These are phyloP conservation scores for Nemania abortiva DNA, from an alignment of 2,329 filamentous ascomycete species.

Conservation along the genomic window DNA sequence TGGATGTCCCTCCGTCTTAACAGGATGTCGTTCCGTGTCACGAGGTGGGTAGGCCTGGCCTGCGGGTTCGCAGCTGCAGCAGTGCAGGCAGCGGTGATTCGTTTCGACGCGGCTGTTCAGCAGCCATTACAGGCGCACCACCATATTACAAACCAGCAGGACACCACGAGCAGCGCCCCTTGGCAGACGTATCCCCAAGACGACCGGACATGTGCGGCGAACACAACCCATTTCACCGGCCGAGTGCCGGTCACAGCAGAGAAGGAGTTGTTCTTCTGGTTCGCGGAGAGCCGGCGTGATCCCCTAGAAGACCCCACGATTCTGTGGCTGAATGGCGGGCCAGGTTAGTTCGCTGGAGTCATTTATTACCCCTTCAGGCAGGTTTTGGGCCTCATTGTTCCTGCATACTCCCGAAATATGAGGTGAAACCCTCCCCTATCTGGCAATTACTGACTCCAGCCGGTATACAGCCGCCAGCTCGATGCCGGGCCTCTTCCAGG, in stretches of 20 bases:
- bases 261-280: conserved; percentile 31
- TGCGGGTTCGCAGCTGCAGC: not conserved
- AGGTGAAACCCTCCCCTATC: no score
- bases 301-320: conserved; percentile 17
- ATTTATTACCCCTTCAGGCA: no score
- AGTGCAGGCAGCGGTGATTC: conserved; percentile 1
- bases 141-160: not conserved
- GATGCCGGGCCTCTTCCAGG: conserved; percentile 28
- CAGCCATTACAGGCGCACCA: not conserved
- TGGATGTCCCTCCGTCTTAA: not conserved
- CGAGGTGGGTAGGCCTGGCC: not conserved
- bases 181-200: conserved; percentile 27
- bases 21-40: not conserved
- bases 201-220: conserved; percentile 28
- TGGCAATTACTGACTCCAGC: no score
- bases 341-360: no score
- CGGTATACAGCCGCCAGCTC: conserved; percentile 31
- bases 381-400: no score
- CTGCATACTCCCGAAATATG: no score
- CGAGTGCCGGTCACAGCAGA: conserved; percentile 23
- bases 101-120: not conserved
- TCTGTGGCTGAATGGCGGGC: conserved; percentile 31
- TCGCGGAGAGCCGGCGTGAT: conserved; percentile 21
- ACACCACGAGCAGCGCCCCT: not conserved
- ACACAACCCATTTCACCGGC: conserved; percentile 33